Evolutionary conservation across 805 yeast species (phyloP), one percentile per base, ranked within the genome.

Genomic region (Ogataea parapolymorpha): DNA sequence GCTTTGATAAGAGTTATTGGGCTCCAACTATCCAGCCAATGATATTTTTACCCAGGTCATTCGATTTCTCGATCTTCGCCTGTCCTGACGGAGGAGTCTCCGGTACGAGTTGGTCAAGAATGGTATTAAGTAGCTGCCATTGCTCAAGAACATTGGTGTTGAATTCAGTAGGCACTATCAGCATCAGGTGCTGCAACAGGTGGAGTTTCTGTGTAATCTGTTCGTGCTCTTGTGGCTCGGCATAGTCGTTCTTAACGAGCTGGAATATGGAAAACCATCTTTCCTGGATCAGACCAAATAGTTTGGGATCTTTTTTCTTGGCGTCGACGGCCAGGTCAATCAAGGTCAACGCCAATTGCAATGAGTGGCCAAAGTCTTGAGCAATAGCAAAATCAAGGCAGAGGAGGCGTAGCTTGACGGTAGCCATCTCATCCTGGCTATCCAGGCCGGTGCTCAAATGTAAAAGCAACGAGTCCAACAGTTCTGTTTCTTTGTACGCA

Each of bases 221-320:
- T 11, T 32, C 37, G 10, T 36, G 26, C 2, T 50, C 49, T n/a
- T 38, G 35, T 15, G 41, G 34, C 12, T 48, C 56, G 5, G 34
- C 35, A 50, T 67, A 54, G 11, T 58, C 62, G 37, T 48, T 54
- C 59, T 84, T 82, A 3, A 85, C 85, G 3, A 83, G 80, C 51
- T 86, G 95, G 52, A 80, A 82, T 46, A 83, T 77, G 1, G 85
- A 77, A 18, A 80, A 69, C 95, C 96, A 88, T 35, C 68, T 62
- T 13, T 64, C 64, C 39, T 49, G 54, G 10, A 62, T 37, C 9
- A 56, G 14, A 1, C 34, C 16, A 25, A 20, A 54, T 35, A 49
- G 45, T 49, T 18, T 44, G 11, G 44, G 42, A 4, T 32, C 25
- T 1, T 33, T 12, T 3, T 24, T 18, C 24, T 46, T 48, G 14